Base-by-base conservation (phyloP, 306 rosid species). In the Malus sylvestris region DNA sequence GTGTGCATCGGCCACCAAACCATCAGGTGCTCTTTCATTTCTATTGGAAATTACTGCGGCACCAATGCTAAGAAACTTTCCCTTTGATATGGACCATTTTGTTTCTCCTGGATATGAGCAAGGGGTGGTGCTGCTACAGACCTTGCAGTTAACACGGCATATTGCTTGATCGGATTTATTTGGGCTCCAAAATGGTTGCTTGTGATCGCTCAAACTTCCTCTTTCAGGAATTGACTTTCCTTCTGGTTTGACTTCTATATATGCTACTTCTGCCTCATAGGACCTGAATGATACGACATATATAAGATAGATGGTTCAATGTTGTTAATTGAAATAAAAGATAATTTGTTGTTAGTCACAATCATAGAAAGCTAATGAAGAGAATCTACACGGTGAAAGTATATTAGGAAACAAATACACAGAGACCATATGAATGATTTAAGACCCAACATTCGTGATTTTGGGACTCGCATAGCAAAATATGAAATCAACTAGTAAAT, bases 1-100 rank as follows among this genome's bases (percentile, higher is more conserved):
- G 83, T 94, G 98, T 3, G 98, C 98, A 59, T 94, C 97, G 63
- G 91, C 96, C 86, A 94, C 97, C 83, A 94, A 86, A 72, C 98
- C 98, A 9, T 92, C 97, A 12, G 98, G 98, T 71, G 98, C 97
- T 59, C 83, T 92, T 81, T 94, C 97, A 76, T 94, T 94, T 71
- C 96, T 87, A 82, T 88, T 84, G 29, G 98, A 89, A 68, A 92
- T 95, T 68, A 95, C 80, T 40, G 98, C 98, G 67, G 98, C 97
- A 70, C 98, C 98, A 9, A 95, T 83, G 75, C 96, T 92, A 71
- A 95, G 85, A 88, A 81, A 95, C 63, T 87, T 87, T 60, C 98
- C 97, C 80, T 81, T 90, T 79, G 96, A 86, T 84, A 35, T 89
- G 82, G 76, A 75, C 98, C 98, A 95, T 79, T 77, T 89, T 55